Evolutionary conservation across 352 stramenopile species (phyloP).

Genomic region (Phytophthora chlamydospora): DNA sequence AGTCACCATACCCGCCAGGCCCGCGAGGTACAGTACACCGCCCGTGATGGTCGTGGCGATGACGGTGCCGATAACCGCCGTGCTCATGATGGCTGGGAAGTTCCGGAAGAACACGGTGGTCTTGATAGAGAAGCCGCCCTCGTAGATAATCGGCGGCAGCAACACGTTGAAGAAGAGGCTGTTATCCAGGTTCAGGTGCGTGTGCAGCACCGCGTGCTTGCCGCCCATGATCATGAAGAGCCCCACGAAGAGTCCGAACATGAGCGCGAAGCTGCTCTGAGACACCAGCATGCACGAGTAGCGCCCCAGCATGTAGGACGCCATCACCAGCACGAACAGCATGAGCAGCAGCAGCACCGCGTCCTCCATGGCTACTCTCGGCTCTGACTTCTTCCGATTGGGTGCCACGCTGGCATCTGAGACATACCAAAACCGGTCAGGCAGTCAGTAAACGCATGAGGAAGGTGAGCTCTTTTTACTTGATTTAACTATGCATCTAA

Average conservation of each 20-base stretch:
- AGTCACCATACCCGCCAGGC: slow-evolving; percentile 64
- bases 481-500: slow-evolving; percentile 17
- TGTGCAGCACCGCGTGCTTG: slow-evolving; percentile 69
- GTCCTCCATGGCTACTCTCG: slow-evolving; percentile 66
- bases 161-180: slow-evolving; percentile 89
- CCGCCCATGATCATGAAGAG: slow-evolving; percentile 72
- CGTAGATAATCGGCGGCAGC: slow-evolving; percentile 88
- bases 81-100: slow-evolving; percentile 88
- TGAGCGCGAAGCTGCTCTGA: slow-evolving; percentile 84
- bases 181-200: slow-evolving; percentile 87
- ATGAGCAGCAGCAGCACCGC: slow-evolving; percentile 83
- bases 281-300: slow-evolving; percentile 88
- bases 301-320: slow-evolving; percentile 86
- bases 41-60: slow-evolving; percentile 83
- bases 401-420: background rate
- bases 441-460: slow-evolving; percentile 16
- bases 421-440: background rate
- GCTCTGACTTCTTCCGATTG: slow-evolving; percentile 20
- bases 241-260: slow-evolving; percentile 79
- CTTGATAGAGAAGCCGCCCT: slow-evolving; percentile 88
- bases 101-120: slow-evolving; percentile 85
- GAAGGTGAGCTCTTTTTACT: slow-evolving; percentile 13
- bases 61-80: slow-evolving; percentile 76
- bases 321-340: slow-evolving; percentile 89
- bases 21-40: slow-evolving; percentile 70